Percentiles rank a stretch among this genome's conserved stretches.
phyloP scores from a whole-genome alignment of 2,329 filamentous ascomycete genomes.

The Biscogniauxia marginata region DNA sequence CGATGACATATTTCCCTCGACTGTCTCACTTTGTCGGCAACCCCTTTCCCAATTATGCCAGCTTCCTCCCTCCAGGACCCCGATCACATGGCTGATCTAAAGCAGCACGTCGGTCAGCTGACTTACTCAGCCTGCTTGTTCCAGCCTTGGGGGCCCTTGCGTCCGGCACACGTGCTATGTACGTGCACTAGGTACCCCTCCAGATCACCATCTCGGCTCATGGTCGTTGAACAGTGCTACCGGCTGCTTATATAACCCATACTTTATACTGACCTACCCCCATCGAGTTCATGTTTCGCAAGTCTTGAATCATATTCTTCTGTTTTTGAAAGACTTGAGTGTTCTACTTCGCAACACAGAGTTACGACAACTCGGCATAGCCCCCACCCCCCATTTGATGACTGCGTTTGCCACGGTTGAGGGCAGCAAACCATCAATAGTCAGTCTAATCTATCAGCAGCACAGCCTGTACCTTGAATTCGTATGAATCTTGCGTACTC shows the following conservation, averaged over 20 bases:
- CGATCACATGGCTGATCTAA: not conserved
- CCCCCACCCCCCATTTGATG: not conserved
- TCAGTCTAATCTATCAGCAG: too few species aligned
- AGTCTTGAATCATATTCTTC: not conserved
- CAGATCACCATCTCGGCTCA: not conserved
- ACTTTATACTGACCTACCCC: not conserved
- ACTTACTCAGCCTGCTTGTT: constrained; percentile 13
- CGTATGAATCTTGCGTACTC: too few species aligned
- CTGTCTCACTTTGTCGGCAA: not conserved
- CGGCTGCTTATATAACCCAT: not conserved
- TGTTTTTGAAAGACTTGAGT: not conserved
- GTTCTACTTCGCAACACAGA: not conserved
- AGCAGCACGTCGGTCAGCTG: constrained; percentile 14
- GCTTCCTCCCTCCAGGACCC: not conserved
- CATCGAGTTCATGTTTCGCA: not conserved
- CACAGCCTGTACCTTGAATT: too few species aligned
- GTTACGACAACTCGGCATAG: not conserved
- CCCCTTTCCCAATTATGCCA: not conserved
- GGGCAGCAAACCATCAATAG: not conserved
- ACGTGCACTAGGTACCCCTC: not conserved
- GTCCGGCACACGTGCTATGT: not conserved
- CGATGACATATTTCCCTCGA: not conserved
- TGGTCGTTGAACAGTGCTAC: not conserved
- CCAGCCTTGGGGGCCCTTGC: constrained; percentile 11
- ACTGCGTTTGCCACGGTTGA: not conserved